A percentile compares a stretch with the other conserved stretches of the same genome.
phyloP scores from a whole-genome alignment of 1,139 yeast species.

The Suhomyces anneliseae region DNA sequence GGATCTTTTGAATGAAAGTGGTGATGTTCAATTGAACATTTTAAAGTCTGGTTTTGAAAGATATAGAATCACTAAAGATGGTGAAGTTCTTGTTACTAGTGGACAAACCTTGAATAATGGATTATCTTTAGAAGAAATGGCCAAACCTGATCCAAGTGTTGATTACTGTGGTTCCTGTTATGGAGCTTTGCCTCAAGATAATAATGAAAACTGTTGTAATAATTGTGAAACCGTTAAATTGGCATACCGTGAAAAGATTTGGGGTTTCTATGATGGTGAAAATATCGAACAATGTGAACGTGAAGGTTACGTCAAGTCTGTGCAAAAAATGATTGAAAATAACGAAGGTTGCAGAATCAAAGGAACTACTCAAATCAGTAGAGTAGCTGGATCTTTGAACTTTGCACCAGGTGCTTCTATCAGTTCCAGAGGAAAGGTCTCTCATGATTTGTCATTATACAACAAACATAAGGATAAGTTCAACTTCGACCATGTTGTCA shows the following conservation, averaged over 20 bases:
- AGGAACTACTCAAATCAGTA: conserved; percentile 77
- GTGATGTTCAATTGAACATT: conserved; percentile 77
- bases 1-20: conserved; percentile 73
- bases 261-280: conserved; percentile 91
- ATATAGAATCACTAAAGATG: conserved; percentile 53
- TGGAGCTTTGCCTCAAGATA: conserved; percentile 71
- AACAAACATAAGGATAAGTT: conserved; percentile 52
- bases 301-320: conserved; percentile 73
- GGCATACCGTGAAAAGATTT: conserved; percentile 74
- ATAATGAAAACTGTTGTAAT: conserved; percentile 74
- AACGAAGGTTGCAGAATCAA: conserved; percentile 84
- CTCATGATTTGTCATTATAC: conserved; percentile 82
- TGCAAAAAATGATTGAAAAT: conserved; percentile 53
- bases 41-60: conserved; percentile 69
- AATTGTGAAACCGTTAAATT: conserved; percentile 76
- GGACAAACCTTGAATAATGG: conserved; percentile 25
- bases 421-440: conserved; percentile 58
- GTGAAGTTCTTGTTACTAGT: conserved; percentile 27
- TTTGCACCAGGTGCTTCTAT: conserved; percentile 89
- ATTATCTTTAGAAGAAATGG: conserved; percentile 31
- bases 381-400: conserved; percentile 88
- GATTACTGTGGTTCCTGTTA: conserved; percentile 84
- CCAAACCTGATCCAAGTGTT: conserved; percentile 40
- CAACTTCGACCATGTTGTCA: conserved; percentile 70
- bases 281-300: conserved; percentile 86